Evolutionary conservation across 176 grass and related monocot genomes (phyloP), one percentile per base, ranked within the genome.

Genomic region (Cenchrus fungigraminus): DNA sequence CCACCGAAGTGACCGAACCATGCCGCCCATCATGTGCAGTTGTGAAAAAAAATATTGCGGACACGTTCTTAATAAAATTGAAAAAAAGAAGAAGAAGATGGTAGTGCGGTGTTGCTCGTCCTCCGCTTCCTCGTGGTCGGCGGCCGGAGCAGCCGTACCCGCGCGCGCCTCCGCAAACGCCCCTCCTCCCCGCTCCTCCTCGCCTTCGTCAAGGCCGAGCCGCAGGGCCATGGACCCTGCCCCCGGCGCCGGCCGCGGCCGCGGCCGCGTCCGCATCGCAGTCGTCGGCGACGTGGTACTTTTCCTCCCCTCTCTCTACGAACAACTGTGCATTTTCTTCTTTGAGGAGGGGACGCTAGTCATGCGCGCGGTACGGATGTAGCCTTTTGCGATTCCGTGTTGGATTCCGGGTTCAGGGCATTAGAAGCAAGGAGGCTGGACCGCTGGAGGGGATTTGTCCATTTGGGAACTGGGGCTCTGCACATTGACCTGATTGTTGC

Each of bases 231-330:
- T 84, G 84, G 84, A 82, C 19, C n/a, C 82, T 9, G 19, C 25
- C 42, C 8, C 37, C 67, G 19, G 81, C 50, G 29, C 14, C n/a
- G 50, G n/a, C 53, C 45, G 83, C 40, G n/a, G 67, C 53, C 45
- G 83, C 40, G n/a, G 67, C 1, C 6, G 73, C 68, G 70, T 92
- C 44, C 89, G 95, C 68, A 85, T 98, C 86, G 95, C 89, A 10
- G 91, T 98, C 71, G 91, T 98, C 82, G 95, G 95, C 50, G 95
- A 98, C 63, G 93, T 95, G 93, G 93, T 95, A 87, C 6, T 12
- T 14, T 14, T 55, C 79, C 31, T 56, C 54, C 51, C 73, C 68
- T 45, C 20, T 60, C 52, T 72, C 62, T 25, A 28, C 31, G 37
- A 9, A 67, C 65, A 20, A 44, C 29, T 6, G 6, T 11, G 56